A percentile compares a stretch with the other conserved stretches of the same genome.
phyloP scores from a whole-genome alignment of 495 filamentous ascomycete genomes.

The Hyaloscypha hepaticicola region DNA sequence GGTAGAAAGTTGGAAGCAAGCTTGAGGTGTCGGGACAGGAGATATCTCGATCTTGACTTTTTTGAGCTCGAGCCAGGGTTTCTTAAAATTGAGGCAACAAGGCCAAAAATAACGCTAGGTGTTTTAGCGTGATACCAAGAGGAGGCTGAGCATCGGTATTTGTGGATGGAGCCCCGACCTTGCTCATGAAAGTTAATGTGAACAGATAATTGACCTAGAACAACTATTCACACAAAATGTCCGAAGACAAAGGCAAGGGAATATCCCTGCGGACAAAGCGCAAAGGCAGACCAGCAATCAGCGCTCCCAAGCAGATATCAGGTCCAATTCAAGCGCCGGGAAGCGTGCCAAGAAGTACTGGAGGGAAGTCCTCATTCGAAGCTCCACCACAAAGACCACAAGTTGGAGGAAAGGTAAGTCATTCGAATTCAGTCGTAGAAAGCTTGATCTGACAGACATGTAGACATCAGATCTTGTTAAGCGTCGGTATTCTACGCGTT shows the following conservation, averaged over 20 bases:
- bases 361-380: constrained; percentile 28
- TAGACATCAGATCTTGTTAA: constrained; percentile 92
- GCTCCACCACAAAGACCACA: constrained; percentile 27
- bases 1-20: constrained; percentile 18
- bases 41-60: neutral
- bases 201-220: neutral
- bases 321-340: constrained; percentile 52
- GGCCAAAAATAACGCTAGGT: neutral
- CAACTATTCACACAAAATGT: constrained; percentile 36
- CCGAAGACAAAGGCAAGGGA: constrained; percentile 56
- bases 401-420: constrained; percentile 30
- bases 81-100: neutral
- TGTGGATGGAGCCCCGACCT: neutral
- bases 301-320: constrained; percentile 79
- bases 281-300: constrained; percentile 73
- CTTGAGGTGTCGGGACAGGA: constrained; percentile 9
- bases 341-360: constrained; percentile 20
- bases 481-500: constrained; percentile 86
- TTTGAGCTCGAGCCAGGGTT: constrained; percentile 2
- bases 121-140: neutral
- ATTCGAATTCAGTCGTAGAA: neutral
- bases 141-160: neutral
- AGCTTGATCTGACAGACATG: neutral
- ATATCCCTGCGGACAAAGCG: constrained; percentile 91
- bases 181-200: neutral